Evolutionary conservation across 257 asterid species (phyloP), one percentile per base, ranked within the genome.

Genomic region (Solanum tacnaense): DNA sequence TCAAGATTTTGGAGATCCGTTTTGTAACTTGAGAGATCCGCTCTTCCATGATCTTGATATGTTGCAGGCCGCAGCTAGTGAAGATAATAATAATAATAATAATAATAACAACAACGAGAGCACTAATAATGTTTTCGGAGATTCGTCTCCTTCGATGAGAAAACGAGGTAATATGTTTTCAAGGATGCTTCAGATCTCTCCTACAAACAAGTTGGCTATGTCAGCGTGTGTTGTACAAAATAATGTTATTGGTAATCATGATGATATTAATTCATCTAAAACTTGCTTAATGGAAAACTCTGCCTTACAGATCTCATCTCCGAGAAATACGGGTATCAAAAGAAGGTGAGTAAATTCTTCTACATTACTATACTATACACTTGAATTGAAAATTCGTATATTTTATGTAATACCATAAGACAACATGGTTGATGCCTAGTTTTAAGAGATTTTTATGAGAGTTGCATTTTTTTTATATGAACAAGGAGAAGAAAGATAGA

Each of bases 251-350:
- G 81, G 87, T 32, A 86, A 88, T 32, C 39, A 71, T 87, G 92
- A 92, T 62, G 89, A 75, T 34, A 84, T 89, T 88, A 88, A 84
- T 79, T 90, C 72, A 82, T 94, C 94, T 74, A 95, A 92, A 89
- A 90, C 88, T 73, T 92, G 93, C 88, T 87, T 92, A 88, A 81
- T 90, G 79, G 95, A 92, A 74, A 92, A 89, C 88, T 88, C 93
- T 39, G 91, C 89, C 25, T 65, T 93, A 88, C 98, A 94, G 98
- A 97, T 95, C 98, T 93, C 99, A 65, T 91, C 98, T 91, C 99
- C 98, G 95, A 93, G 94, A 93, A 97, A 93, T 92, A 87, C 98
- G 98, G 98, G 93, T 84, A 93, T 94, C 94, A 94, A 96, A 88
- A 90, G 99, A 92, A 97, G 99, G 99, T 95, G 86, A 90, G 91